Evolutionary conservation across 192 early-diverging fungal species (phyloP).

Genomic region (Umbelopsis vinacea): DNA sequence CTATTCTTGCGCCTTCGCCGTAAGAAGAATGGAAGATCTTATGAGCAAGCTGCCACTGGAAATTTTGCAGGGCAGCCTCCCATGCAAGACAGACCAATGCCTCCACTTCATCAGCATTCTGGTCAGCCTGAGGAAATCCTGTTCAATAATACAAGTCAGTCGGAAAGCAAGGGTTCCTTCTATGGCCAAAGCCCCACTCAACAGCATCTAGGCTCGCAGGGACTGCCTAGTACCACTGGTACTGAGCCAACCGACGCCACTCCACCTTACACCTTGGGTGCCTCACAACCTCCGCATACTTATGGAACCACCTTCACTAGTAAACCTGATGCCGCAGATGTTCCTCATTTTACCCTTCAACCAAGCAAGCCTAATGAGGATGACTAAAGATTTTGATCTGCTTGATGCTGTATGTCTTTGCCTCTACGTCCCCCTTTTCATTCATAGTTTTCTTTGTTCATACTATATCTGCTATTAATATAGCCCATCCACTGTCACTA

Average conservation of each 20-base stretch:
- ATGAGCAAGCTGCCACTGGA: background rate
- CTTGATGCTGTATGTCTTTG: no score
- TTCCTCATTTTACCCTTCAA: constrained; percentile 16
- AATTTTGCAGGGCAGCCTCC: background rate
- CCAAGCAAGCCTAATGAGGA: constrained; percentile 6
- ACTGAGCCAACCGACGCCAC: background rate
- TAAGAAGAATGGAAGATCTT: background rate
- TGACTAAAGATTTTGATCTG: background rate
- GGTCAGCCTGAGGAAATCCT: background rate
- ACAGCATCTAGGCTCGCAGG: background rate
- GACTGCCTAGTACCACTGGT: background rate
- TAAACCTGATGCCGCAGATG: constrained; percentile 11
- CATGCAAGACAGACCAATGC: constrained; percentile 8
- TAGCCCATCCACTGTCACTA: no score
- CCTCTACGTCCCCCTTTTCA: no score
- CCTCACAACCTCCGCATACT: background rate
- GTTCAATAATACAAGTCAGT: background rate
- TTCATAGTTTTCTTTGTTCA: no score
- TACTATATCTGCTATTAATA: no score
- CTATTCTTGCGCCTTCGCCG: background rate
- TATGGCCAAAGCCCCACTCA: background rate
- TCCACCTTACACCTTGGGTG: background rate
- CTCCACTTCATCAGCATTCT: background rate
- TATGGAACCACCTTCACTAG: constrained; percentile 13
- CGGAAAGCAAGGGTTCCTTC: background rate